Evolutionary conservation across 2,329 filamentous ascomycete species (phyloP), one percentile per base, ranked within the genome.

Genomic region (Aureobasidium leucospermi): DNA sequence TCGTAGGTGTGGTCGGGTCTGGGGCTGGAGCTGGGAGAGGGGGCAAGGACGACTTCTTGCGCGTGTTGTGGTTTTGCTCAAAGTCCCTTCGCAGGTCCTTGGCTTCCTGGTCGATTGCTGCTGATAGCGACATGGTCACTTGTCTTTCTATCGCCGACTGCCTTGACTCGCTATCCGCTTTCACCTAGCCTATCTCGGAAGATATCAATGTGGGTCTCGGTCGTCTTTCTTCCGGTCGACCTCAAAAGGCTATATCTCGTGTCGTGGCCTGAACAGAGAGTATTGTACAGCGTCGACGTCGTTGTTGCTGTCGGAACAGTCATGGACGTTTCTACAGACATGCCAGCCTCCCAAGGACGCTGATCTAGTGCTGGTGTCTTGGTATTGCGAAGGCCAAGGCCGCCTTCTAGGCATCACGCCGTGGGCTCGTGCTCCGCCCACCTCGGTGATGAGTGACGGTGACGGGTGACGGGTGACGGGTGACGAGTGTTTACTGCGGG

Each of bases 81-180:
- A 53, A 45, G 32, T 60, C 58, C 23, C 58, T 11, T 8, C 58
- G 47, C 38, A 60, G 47, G 19, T 60, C 58, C 42, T 60, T 60
- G 34, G 58, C 58, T 32, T 60, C 58, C 19, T 43, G 38, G 32
- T 60, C 58, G 42, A 60, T 51, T 19, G 58, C 58, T 34, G 38
- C 41, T 41, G 58, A 52, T 31, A 60, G 58, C 58, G 58, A 60
- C 58, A 60, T 60, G 41, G 32, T 55, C 1, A n/a, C 46, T 49
- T 39, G 23, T 23, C 23, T 23, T 23, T 42, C 16, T 28, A 39
- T 39, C 19, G 16, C 13, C 31, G 29, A 6, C 11, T 34, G 19
- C 23, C 32, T 38, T 46, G 52, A 46, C 31, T 38, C 36, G 56
- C 19, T 4, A 41, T 6, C 43, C 9, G 45, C 23, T 42, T 39